phyloP scores from a whole-genome alignment of 2,329 filamentous ascomycete genomes.

The Ophiostoma quercus region DNA sequence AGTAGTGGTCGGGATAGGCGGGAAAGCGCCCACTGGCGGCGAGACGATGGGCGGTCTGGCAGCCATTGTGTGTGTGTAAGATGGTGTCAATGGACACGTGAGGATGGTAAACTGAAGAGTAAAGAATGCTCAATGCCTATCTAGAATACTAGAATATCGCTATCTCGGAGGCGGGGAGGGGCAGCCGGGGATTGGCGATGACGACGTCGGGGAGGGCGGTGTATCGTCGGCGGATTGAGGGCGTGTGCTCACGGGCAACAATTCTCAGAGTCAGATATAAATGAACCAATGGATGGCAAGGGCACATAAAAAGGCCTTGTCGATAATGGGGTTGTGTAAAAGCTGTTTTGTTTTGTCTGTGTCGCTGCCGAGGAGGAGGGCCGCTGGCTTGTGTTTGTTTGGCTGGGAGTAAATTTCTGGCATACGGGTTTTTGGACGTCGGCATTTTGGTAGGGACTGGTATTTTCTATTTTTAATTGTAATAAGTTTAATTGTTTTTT shows the following conservation, averaged over 20 bases:
- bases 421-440: not conserved
- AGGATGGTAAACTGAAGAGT: not conserved
- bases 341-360: slow-evolving; percentile 5
- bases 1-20: slow-evolving; percentile 30
- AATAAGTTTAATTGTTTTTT: slow-evolving; percentile 11
- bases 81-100: not conserved
- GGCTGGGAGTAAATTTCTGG: slow-evolving; percentile 6
- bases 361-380: slow-evolving; percentile 11
- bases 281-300: slow-evolving; percentile 13
- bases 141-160: not conserved
- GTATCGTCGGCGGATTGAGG: not conserved
- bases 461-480: slow-evolving; percentile 1
- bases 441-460: no score
- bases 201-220: not conserved
- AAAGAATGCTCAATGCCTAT: not conserved
- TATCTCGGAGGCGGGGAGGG: slow-evolving; percentile 6
- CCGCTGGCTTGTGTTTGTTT: not conserved
- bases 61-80: slow-evolving; percentile 34
- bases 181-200: slow-evolving; percentile 12
- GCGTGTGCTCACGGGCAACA: not conserved
- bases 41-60: slow-evolving; percentile 34
- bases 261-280: slow-evolving; percentile 7
- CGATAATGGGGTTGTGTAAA: slow-evolving; percentile 3
- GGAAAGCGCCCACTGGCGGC: slow-evolving; percentile 35
- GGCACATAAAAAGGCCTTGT: not conserved